Evolutionary conservation across 2,329 filamentous ascomycete genomes (phyloP).

Genomic region (Penicillium sumatraense): DNA sequence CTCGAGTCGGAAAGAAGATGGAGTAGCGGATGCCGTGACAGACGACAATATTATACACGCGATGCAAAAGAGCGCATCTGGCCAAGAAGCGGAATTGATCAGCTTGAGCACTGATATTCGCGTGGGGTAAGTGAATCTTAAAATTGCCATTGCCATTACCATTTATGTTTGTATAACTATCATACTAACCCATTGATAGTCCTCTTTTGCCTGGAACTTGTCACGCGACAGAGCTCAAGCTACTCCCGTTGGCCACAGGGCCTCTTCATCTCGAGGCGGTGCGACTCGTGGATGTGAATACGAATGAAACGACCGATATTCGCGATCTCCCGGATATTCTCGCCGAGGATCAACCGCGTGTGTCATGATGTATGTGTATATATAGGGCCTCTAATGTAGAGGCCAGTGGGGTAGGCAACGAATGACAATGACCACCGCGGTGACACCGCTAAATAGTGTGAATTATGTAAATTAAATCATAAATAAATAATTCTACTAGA

Average conservation of each 20-base stretch:
- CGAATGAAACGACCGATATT: constrained; percentile 60
- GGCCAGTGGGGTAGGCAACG: background rate
- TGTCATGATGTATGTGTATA: background rate
- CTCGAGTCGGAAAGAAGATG: constrained; percentile 36
- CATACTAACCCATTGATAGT: constrained; percentile 35
- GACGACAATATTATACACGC: constrained; percentile 62
- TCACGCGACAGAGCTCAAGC: constrained; percentile 60
- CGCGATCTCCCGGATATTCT: constrained; percentile 62
- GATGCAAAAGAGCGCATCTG: constrained; percentile 55
- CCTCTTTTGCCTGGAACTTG: constrained; percentile 60
- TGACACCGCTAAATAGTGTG: too few relatives aligned
- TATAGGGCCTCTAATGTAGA: background rate
- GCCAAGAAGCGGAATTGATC: constrained; percentile 58
- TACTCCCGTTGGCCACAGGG: constrained; percentile 57
- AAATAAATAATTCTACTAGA: too few relatives aligned
- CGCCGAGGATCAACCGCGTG: constrained; percentile 36
- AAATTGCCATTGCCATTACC: too few relatives aligned
- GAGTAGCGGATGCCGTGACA: constrained; percentile 57
- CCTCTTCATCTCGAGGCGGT: constrained; percentile 58
- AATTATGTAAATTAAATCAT: background rate
- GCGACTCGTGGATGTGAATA: constrained; percentile 59
- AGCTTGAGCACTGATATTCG: constrained; percentile 62
- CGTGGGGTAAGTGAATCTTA: constrained; percentile 55
- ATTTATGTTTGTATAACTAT: background rate
- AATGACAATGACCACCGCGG: background rate